These are phyloP conservation scores for Esteya vermicola DNA, from an alignment of 2,329 filamentous ascomycete genomes.

Conservation along the genomic window DNA sequence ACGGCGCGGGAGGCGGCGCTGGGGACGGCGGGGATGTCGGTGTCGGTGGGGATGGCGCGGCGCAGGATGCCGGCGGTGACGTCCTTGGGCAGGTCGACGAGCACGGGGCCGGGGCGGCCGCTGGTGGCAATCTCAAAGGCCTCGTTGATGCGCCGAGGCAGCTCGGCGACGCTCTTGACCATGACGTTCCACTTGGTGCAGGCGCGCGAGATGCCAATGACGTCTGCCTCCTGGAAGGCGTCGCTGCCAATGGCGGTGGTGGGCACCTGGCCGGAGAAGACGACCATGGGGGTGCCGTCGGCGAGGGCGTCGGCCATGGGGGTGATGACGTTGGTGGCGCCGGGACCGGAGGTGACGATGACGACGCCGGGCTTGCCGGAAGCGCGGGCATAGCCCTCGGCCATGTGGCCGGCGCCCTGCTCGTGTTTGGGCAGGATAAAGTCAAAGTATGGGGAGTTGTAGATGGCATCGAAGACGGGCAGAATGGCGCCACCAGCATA, in stretches of 20 bases:
- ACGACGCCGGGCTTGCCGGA: slow-evolving; percentile 92
- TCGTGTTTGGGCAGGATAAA: slow-evolving; percentile 94
- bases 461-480: slow-evolving; percentile 96
- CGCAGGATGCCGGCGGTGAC: slow-evolving; percentile 76
- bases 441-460: slow-evolving; percentile 93
- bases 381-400: slow-evolving; percentile 87
- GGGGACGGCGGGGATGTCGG: slow-evolving; percentile 63
- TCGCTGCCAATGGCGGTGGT: slow-evolving; percentile 87
- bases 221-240: slow-evolving; percentile 93
- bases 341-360: slow-evolving; percentile 89
- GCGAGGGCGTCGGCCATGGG: slow-evolving; percentile 93
- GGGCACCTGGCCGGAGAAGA: slow-evolving; percentile 86
- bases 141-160: slow-evolving; percentile 89
- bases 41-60: slow-evolving; percentile 65
- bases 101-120: slow-evolving; percentile 82
- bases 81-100: slow-evolving; percentile 94
- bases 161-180: slow-evolving; percentile 88
- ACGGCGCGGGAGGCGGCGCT: slow-evolving; percentile 77
- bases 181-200: slow-evolving; percentile 99
- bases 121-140: slow-evolving; percentile 96
- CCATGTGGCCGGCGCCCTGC: slow-evolving; percentile 97
- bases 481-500: slow-evolving; percentile 95
- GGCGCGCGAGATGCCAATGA: slow-evolving; percentile 81
- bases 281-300: slow-evolving; percentile 89
- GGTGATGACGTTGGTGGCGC: slow-evolving; percentile 91